These are phyloP conservation scores for Diplodia intermedia DNA, from an alignment of 2,329 filamentous ascomycete species.

Conservation along the genomic window DNA sequence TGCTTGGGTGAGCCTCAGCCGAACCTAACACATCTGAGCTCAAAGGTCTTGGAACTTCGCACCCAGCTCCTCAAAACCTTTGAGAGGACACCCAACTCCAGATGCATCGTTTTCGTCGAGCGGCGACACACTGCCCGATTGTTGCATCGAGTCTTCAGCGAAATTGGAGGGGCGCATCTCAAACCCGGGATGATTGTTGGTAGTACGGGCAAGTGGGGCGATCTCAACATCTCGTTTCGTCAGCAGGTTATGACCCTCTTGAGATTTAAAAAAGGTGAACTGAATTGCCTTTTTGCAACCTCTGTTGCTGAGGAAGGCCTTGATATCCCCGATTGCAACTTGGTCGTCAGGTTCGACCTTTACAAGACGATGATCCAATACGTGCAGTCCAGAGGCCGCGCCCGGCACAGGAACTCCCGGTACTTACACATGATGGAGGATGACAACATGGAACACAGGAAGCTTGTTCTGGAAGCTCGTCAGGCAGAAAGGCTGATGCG, in stretches of 20 bases:
- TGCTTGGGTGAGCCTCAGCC: conserved; percentile 52
- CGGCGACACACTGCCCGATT: conserved; percentile 78
- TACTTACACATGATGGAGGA: conserved; percentile 85
- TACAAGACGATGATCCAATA: conserved; percentile 93
- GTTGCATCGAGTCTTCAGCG: conserved; percentile 70
- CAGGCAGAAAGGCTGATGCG: conserved; percentile 68
- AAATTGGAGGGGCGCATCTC: conserved; percentile 65
- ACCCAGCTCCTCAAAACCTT: conserved; percentile 70
- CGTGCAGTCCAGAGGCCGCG: conserved; percentile 88
- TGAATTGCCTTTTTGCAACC: conserved; percentile 69
- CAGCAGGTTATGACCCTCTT: conserved; percentile 77
- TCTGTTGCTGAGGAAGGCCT: conserved; percentile 71
- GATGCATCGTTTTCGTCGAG: conserved; percentile 89
- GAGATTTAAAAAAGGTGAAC: conserved; percentile 64
- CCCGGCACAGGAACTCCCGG: conserved; percentile 76
- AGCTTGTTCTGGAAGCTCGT: conserved; percentile 65
- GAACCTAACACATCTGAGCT: conserved; percentile 63
- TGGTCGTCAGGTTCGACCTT: conserved; percentile 81
- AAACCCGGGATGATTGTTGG: conserved; percentile 70
- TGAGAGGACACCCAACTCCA: conserved; percentile 60
- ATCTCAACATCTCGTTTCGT: conserved; percentile 70
- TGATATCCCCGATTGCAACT: conserved; percentile 70
- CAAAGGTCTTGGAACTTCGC: conserved; percentile 73
- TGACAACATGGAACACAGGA: conserved; percentile 67
- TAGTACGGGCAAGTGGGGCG: conserved; percentile 58